phyloP scores from a whole-genome alignment of 164 flowering plant genomes.

The Cinnamomum chago region DNA sequence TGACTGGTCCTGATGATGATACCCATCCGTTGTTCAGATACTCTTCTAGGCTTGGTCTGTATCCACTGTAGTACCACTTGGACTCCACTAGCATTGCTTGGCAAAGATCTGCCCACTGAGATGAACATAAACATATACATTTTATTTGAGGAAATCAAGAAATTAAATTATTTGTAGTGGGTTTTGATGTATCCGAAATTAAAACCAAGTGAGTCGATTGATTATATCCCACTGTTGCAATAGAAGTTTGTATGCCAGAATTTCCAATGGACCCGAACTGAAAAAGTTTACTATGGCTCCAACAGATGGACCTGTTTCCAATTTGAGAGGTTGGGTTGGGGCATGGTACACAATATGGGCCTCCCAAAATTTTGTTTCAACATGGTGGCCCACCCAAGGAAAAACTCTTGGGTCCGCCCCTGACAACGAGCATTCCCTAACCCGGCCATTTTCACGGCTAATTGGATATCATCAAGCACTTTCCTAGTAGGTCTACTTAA shows the following conservation, averaged over 20 bases:
- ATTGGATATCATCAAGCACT: no score
- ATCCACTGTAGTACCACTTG: constrained; percentile 23
- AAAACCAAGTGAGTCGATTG: background rate
- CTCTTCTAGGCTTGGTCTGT: constrained; percentile 28
- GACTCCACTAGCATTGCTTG: constrained; percentile 25
- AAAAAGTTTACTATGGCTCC: background rate
- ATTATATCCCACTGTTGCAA: background rate
- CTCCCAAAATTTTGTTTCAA: no score
- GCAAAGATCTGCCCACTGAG: constrained; percentile 9
- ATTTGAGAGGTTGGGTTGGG: no score
- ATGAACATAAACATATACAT: background rate
- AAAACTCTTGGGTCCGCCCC: background rate
- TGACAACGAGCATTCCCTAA: background rate
- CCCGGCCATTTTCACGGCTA: background rate
- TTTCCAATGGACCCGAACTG: background rate
- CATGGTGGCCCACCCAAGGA: background rate
- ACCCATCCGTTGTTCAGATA: constrained; percentile 33
- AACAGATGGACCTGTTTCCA: background rate
- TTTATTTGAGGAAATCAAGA: no score
- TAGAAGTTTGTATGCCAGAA: background rate
- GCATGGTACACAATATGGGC: no score
- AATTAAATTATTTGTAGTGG: no score
- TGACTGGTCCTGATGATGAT: constrained; percentile 33
- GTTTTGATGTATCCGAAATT: background rate
- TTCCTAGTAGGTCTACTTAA: no score